Conservation (phyloP, 2,329 filamentous ascomycete genomes). For the Ascochyta pisi region DNA sequence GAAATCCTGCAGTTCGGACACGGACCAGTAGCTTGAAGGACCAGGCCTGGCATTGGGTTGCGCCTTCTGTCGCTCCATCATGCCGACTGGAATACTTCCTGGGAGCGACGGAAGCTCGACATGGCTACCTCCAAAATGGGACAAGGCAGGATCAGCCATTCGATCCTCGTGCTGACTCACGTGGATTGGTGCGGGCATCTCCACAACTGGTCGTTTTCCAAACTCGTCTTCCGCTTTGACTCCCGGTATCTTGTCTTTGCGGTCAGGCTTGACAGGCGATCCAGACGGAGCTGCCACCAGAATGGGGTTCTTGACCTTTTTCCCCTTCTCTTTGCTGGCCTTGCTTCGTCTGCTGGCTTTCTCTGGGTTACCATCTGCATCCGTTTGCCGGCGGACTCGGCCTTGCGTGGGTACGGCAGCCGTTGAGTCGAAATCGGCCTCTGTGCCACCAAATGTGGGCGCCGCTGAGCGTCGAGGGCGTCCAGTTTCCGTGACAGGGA, state of each 20-base stretch:
- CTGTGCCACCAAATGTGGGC: slow-evolving; percentile 73
- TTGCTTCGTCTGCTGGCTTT: slow-evolving; percentile 54
- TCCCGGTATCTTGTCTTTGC: slow-evolving; percentile 39
- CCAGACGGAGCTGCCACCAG: slow-evolving; percentile 48
- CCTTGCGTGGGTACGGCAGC: slow-evolving; percentile 39
- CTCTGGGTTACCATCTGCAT: slow-evolving; percentile 43
- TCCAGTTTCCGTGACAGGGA: slow-evolving; percentile 56
- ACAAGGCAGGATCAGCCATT: slow-evolving; percentile 31
- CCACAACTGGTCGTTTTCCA: slow-evolving; percentile 35
- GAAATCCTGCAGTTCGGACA: slow-evolving; percentile 80
- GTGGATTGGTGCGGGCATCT: slow-evolving; percentile 39
- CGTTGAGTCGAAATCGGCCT: slow-evolving; percentile 65
- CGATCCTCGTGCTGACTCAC: slow-evolving; percentile 35
- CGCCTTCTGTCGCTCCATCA: slow-evolving; percentile 46
- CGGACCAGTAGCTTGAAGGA: slow-evolving; percentile 86
- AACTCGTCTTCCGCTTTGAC: slow-evolving; percentile 46
- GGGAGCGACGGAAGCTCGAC: slow-evolving; percentile 7
- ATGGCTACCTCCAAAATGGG: slow-evolving; percentile 14
- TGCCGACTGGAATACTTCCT: slow-evolving; percentile 28
- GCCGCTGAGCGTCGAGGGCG: slow-evolving; percentile 63
- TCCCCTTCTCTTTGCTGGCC: slow-evolving; percentile 46
- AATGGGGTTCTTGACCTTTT: slow-evolving; percentile 51
- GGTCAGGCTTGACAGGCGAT: slow-evolving; percentile 46
- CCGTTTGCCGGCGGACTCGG: slow-evolving; percentile 45
- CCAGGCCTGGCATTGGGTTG: slow-evolving; percentile 58